Base-by-base conservation (phyloP, 2,329 filamentous ascomycete genomes). In the Aspergillus brunneoviolaceus region DNA sequence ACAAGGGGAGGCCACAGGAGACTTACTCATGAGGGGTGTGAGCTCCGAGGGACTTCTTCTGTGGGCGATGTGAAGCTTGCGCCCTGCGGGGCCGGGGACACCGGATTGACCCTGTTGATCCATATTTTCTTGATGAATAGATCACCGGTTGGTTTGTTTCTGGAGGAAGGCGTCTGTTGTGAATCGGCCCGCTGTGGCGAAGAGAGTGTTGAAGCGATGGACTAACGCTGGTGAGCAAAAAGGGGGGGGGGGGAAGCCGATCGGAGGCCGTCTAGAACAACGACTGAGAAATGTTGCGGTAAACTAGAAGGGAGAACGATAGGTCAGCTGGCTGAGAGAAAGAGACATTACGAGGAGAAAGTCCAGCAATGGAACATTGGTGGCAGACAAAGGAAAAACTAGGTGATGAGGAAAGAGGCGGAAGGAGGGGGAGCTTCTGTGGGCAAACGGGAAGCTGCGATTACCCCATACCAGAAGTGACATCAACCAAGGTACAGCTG, bases 21-120 rank as follows among this genome's bases (percentile, higher is more conserved):
- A 92, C 91, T 87, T 91, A 92, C 92, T 96, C 91, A 98, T 96
- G 79, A 98, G 82, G 66, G 94, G 95, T 61, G 94, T 98, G 79
- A 98, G 84, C 84, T 98, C 95, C 69, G 95, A 98, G 67, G 94
- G 95, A 81, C 92, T 97, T 79, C 94, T 89, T 75, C 94, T 90
- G 83, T 98, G 94, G 73, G 94, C 94, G 80, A 98, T 97, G 82
- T 98, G 93, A 77, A 98, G 87, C 77, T 93, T 89, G 75, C 94
- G 92, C 74, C 92, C 92, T 76, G 89, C 81, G 72, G 91, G 91
- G 70, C 92, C 92, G 75, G 82, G 80, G 60, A 78, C 77, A 60
- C 78, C 78, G 64, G 78, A 77, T 70, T 81, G 77, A 70, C 85
- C 84, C 77, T 88, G 84, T 75, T 87, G 87, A 74, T 87, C 87